Percentiles rank a stretch among this genome's conserved stretches.
Evolutionary conservation across 2,329 filamentous ascomycete genomes (phyloP).

Genomic region (Sclerotinia spermophila): DNA sequence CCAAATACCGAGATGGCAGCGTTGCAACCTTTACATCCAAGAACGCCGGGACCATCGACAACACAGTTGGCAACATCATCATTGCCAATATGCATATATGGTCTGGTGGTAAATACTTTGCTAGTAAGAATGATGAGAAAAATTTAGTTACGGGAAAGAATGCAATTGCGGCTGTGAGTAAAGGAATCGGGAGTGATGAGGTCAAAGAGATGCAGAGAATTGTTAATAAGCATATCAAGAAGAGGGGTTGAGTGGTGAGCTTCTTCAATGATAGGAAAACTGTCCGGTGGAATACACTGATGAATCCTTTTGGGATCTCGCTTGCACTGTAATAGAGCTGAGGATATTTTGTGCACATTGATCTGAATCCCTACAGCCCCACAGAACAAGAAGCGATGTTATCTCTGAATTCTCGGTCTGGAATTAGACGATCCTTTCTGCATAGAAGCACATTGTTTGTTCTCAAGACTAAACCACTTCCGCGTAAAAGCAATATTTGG

Average conservation of each 20-base stretch:
- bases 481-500: not conserved
- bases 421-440: not conserved
- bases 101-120: not conserved
- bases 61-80: not conserved
- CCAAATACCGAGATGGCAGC: not conserved
- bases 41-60: not conserved
- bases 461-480: not conserved
- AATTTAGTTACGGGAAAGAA: not conserved
- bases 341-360: not conserved
- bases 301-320: not conserved
- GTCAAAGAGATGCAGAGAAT: not conserved
- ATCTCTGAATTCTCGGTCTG: not conserved
- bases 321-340: not conserved
- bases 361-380: not conserved
- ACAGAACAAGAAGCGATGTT: not conserved
- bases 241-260: not conserved
- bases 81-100: not conserved
- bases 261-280: not conserved
- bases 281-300: not conserved
- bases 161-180: not conserved
- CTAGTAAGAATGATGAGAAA: not conserved
- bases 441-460: not conserved
- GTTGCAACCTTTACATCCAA: not conserved
- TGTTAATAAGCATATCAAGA: not conserved
- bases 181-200: not conserved